A percentile compares a stretch with the other conserved stretches of the same genome.
phyloP scores from a whole-genome alignment of 352 stramenopile species.

The Phytophthora europaea region DNA sequence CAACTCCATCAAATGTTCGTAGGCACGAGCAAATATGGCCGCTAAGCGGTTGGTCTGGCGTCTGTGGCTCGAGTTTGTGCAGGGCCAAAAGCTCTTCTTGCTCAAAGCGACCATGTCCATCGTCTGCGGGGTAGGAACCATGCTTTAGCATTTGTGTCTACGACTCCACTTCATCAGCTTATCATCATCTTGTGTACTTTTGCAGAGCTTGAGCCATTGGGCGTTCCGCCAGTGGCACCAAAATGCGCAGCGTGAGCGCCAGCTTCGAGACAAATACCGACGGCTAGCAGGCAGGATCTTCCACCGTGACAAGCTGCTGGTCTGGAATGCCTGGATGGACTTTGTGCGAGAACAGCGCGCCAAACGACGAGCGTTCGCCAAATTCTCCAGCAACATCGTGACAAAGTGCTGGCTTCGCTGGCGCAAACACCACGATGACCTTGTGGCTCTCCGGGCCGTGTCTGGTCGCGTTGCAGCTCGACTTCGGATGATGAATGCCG shows the following conservation, averaged over 20 bases:
- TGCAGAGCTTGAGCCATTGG: conserved; percentile 72
- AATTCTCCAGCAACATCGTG: conserved; percentile 68
- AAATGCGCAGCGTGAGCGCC: conserved; percentile 42
- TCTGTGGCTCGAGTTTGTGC: conserved; percentile 64
- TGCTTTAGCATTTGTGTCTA: background rate
- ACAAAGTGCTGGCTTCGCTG: conserved; percentile 78
- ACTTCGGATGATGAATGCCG: conserved; percentile 50
- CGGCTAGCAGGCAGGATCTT: conserved; percentile 63
- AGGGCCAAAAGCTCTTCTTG: conserved; percentile 72
- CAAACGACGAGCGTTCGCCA: conserved; percentile 65
- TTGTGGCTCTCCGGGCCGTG: conserved; percentile 48
- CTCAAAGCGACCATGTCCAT: conserved; percentile 78
- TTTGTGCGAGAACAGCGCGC: conserved; percentile 65
- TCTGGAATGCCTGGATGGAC: conserved; percentile 70
- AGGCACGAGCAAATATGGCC: conserved; percentile 56
- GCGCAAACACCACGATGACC: conserved; percentile 53
- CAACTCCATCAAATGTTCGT: background rate
- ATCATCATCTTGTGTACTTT: background rate
- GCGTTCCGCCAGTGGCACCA: conserved; percentile 76
- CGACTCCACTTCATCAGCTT: background rate
- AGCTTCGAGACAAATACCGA: conserved; percentile 59
- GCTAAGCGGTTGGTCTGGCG: conserved; percentile 58
- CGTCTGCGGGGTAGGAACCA: conserved; percentile 57
- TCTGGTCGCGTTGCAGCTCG: conserved; percentile 55
- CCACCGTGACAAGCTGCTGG: conserved; percentile 56